Conservation (phyloP, 257 asterid species). For the Verbascum thapsus region DNA sequence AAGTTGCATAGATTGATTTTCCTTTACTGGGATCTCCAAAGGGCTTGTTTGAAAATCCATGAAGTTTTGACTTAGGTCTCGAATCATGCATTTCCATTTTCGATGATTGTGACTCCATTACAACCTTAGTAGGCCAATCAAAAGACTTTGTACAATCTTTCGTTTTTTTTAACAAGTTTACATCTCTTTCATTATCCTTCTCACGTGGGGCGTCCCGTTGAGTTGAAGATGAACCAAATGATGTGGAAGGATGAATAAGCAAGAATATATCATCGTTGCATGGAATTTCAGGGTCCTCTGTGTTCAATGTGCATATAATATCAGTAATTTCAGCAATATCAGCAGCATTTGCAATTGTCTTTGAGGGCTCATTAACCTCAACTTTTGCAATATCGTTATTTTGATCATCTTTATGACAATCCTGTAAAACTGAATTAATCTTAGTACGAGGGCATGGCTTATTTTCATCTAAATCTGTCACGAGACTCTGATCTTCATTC, state of each 20-base stretch:
- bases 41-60: conserved; percentile 47
- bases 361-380: conserved; percentile 46
- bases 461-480: conserved; percentile 58
- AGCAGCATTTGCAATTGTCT: conserved; percentile 43
- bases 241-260: conserved; percentile 83
- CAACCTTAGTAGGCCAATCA: conserved; percentile 56
- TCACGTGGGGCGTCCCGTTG: conserved; percentile 41
- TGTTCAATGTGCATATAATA: conserved; percentile 66
- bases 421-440: conserved; percentile 37
- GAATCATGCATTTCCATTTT: conserved; percentile 50
- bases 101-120: conserved; percentile 40
- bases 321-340: conserved; percentile 48
- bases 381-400: conserved; percentile 38
- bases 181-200: conserved; percentile 47
- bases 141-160: conserved; percentile 47
- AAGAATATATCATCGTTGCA: conserved; percentile 98
- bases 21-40: conserved; percentile 41
- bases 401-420: conserved; percentile 42
- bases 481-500: conserved; percentile 67
- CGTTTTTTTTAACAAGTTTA: conserved; percentile 37
- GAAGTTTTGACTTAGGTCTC: conserved; percentile 34
- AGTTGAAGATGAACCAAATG: conserved; percentile 57
- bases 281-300: conserved; percentile 93
- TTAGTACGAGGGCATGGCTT: conserved; percentile 36
- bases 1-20: conserved; percentile 42